Evolutionary conservation across 2,329 filamentous ascomycete genomes (phyloP), one percentile per base, ranked within the genome.

Genomic region (Colletotrichum horii): DNA sequence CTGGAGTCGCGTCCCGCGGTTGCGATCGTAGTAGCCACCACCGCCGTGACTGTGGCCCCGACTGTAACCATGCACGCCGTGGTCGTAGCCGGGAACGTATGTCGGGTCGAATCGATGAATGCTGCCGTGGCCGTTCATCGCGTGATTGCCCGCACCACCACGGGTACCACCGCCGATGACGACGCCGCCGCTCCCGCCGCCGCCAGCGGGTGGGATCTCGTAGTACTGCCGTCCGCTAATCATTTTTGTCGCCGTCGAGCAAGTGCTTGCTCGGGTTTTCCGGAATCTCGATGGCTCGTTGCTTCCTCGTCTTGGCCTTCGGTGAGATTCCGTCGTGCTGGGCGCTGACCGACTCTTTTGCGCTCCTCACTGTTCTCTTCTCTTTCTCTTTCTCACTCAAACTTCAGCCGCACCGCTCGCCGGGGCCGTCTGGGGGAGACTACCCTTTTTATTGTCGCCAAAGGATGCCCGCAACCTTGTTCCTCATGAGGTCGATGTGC

Each of bases 401-500:
- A 62, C 26, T 22, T 70, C 67, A 66, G 48, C 60, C 52, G 36
- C 61, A 55, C 48, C 48, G 65, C 67, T 60, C 19, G 28, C n/a
- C 19, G 32, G 28, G 34, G 11, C 34, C 15, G 30, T 38, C n/a
- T 12, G 38, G 68, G 38, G 26, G 55, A 22, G 62, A 32, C 64
- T 14, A 14, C 64, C 34, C 56, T 36, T 67, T 71, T 65, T 67
- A 67, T 75, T 72, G 48, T 66, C n/a, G 16, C 70, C 62, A 61
- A 60, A 48, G 28, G 38, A 38, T 38, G 66, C 24, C 43, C 62
- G 73, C 38, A 73, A 30, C 43, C 14, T 64, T 34, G n/a, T 26
- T 43, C 15, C 60, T 73, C 43, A 75, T 75, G 73, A 75, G 73
- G 62, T 75, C 69, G 73, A 68, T 75, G 62, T 75, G 73, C 70